Evolutionary conservation across 1,284 basidiomycete species (phyloP), one percentile per base, ranked within the genome.

Genomic region (Earliella scabrosa): DNA sequence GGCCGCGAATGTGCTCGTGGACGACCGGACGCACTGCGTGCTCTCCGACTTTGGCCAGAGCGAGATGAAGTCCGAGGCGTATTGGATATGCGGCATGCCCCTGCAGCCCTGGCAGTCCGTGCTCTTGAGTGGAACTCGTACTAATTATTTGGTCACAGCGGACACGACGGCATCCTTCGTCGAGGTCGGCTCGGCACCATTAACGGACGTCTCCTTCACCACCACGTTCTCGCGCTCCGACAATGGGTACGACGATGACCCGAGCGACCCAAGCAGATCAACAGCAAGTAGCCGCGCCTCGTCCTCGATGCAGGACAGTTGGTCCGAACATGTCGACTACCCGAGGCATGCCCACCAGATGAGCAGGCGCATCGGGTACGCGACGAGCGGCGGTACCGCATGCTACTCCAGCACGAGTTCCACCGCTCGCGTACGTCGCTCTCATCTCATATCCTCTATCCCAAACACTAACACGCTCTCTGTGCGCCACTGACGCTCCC

Each of bases 11-110:
- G 81, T 93, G 7, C 79, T 93, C 3, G 83, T 93, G 10, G 82
- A 87, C 63, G 86, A 90, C 62, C 71, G 77, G 3, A 75, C 80
- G 10, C 81, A 77, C 47, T 92, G 88, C 58, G 77, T 91, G 35
- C 84, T 93, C 52, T 83, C 87, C 13, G 90, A 92, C 66, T 93
- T 93, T 68, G 90, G 89, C 0, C 86, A 92, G 69, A 88, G 82
- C 63, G 85, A 89, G 70, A 85, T 93, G 79, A 89, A 86, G 74
- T 81, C 77, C 23, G 88, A 91, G 66, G 85, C 80, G 3, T 84
- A 79, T 64, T 77, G 82, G 26, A 70, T 87, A 5, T 88, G 82
- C 61, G 82, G 83, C n/a, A 74, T 71, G 39, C 68, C 77, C 4
- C 73, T 75, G 16, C 79, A 80, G 52, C 81, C 88, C 89, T 65